A percentile compares a stretch with the other conserved stretches of the same genome.
Evolutionary conservation across 805 yeast genomes (phyloP).

Genomic region (Metschnikowia noctiluminum): DNA sequence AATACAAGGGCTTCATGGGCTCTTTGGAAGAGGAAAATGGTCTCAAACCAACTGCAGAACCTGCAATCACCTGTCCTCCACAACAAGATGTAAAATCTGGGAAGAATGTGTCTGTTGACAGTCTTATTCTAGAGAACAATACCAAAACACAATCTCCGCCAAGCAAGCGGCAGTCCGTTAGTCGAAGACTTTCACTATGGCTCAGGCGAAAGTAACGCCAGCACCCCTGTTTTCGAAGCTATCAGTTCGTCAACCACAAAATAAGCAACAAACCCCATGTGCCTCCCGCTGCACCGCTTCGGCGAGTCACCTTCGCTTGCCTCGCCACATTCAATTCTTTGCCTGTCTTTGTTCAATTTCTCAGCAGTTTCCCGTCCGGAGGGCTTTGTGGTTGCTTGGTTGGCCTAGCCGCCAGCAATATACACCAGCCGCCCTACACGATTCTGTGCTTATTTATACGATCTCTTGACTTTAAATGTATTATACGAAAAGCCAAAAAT

Average conservation of each 20-base stretch:
- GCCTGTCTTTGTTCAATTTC: neutral
- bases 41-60: neutral
- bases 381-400: neutral
- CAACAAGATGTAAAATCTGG: neutral
- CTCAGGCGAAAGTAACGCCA: neutral
- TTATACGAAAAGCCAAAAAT: no score
- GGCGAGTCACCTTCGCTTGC: neutral
- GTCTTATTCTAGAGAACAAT: neutral
- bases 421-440: neutral
- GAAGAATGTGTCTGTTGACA: neutral
- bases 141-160: neutral
- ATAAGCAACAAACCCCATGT: no score
- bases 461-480: no score
- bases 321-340: conserved; percentile 1
- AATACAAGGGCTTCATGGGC: conserved; percentile 8
- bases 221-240: neutral
- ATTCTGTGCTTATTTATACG: no score
- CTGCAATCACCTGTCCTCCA: neutral
- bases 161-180: conserved; percentile 6
- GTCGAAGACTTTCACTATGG: conserved; percentile 10
- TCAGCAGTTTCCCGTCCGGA: neutral
- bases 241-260: no score
- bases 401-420: neutral
- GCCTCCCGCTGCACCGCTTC: no score
- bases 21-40: neutral